These are phyloP conservation scores for Xylaria bambusicola DNA, from an alignment of 495 filamentous ascomycete genomes.

Conservation along the genomic window DNA sequence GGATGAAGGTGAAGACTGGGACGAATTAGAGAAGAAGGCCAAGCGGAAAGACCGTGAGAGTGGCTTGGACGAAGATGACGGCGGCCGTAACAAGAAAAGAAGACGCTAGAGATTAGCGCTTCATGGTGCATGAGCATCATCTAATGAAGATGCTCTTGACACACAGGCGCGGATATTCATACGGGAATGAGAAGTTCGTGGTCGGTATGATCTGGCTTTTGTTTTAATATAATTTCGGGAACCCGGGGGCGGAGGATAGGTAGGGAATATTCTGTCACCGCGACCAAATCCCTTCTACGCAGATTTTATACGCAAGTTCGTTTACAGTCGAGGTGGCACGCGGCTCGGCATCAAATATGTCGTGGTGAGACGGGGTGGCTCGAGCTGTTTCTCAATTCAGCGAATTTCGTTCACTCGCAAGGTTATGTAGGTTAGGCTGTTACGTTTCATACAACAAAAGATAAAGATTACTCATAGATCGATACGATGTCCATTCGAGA, in stretches of 20 bases:
- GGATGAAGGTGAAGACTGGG: constrained; percentile 88
- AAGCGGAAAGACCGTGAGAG: constrained; percentile 82
- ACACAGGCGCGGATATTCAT: background rate
- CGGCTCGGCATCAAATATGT: too few species aligned
- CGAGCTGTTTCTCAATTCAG: background rate
- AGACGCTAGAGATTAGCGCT: constrained; percentile 31
- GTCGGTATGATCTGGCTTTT: background rate
- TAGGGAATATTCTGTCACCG: background rate
- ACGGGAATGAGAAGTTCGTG: background rate
- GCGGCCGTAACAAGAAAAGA: constrained; percentile 44
- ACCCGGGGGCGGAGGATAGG: background rate
- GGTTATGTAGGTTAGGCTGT: constrained; percentile 4
- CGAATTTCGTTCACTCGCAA: background rate
- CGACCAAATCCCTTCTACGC: background rate
- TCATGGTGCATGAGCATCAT: background rate
- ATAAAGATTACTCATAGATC: background rate
- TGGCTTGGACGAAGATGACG: constrained; percentile 68
- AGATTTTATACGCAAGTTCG: background rate
- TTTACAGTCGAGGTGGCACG: too few species aligned
- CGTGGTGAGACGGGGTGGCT: background rate
- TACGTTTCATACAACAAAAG: background rate
- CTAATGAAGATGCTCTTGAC: background rate
- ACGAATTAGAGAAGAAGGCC: constrained; percentile 87
- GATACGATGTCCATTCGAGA: too few species aligned
- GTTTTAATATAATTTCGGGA: constrained; percentile 11